A percentile compares a stretch with the other conserved stretches of the same genome.
These are phyloP conservation scores for Sporisorium iseilematis-ciliati DNA, from an alignment of 1,284 basidiomycete genomes.

Conservation along the genomic window DNA sequence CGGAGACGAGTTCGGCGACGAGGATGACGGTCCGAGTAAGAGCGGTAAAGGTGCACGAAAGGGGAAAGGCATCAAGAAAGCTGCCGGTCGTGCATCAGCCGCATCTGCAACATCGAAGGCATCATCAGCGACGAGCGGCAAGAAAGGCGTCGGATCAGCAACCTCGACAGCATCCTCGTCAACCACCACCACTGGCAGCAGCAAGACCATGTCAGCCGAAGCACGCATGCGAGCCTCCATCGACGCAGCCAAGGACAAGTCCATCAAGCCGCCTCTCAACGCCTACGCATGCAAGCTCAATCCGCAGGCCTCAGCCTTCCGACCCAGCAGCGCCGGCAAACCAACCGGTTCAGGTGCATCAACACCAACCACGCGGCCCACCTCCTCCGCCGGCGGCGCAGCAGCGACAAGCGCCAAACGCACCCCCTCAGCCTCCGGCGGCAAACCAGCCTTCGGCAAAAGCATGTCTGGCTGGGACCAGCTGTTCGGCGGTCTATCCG, in stretches of 20 bases:
- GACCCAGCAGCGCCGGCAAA: constrained; percentile 21
- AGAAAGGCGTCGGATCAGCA: constrained; percentile 10
- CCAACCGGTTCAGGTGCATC: constrained; percentile 13
- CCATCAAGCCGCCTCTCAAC: constrained; percentile 18
- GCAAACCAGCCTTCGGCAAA: constrained; percentile 48
- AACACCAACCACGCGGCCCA: constrained; percentile 11
- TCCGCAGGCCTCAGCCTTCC: constrained; percentile 38
- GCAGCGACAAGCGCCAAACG: constrained; percentile 16
- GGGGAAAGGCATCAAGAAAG: constrained; percentile 13
- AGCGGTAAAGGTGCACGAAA: constrained; percentile 11
- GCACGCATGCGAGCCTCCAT: constrained; percentile 46
- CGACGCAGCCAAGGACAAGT: constrained; percentile 42
- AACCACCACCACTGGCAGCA: neutral
- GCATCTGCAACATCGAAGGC: constrained; percentile 6
- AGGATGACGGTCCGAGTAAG: constrained; percentile 4
- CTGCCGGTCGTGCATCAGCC: constrained; percentile 3
- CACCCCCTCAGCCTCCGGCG: constrained; percentile 5
- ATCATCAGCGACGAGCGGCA: constrained; percentile 1
- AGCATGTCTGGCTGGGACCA: constrained; percentile 51
- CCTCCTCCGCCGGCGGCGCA: neutral
- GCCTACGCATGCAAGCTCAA: constrained; percentile 31
- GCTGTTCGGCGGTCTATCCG: constrained; percentile 43
- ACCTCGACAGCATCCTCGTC: constrained; percentile 8
- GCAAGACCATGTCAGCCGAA: constrained; percentile 39
- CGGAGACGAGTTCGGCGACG: constrained; percentile 25